Conservation (phyloP, 352 stramenopile species). For the Lagenidium sp. region DNA sequence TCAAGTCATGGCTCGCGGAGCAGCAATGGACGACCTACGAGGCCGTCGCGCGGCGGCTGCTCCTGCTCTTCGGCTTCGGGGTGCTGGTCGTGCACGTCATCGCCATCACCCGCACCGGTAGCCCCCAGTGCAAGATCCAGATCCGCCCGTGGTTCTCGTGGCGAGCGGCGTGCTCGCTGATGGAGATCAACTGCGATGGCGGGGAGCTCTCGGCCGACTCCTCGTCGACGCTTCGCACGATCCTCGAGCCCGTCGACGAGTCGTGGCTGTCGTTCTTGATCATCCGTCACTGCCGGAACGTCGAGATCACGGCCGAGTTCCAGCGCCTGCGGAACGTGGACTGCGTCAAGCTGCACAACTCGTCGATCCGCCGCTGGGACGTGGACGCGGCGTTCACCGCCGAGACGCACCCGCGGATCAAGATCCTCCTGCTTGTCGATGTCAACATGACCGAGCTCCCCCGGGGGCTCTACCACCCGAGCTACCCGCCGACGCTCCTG, state of each 20-base stretch:
- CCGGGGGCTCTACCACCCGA: background rate
- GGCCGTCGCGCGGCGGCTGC: background rate
- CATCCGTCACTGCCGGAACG: conserved; percentile 19
- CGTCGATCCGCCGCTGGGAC: conserved; percentile 17
- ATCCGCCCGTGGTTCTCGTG: conserved; percentile 3
- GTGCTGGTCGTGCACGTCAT: background rate
- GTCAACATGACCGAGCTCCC: background rate
- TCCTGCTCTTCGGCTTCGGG: background rate
- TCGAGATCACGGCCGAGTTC: conserved; percentile 18
- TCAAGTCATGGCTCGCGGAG: no score
- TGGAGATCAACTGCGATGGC: conserved; percentile 2
- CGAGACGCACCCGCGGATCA: conserved; percentile 11
- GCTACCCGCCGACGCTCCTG: background rate
- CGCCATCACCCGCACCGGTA: background rate
- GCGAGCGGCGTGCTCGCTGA: background rate
- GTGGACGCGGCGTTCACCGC: conserved; percentile 14
- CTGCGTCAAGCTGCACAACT: conserved; percentile 32
- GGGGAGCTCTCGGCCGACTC: conserved; percentile 3
- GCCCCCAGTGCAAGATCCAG: background rate
- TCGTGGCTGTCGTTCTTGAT: conserved; percentile 10
- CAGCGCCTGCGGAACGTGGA: conserved; percentile 17
- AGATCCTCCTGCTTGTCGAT: background rate
- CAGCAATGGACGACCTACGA: no score
- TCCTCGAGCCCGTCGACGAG: conserved; percentile 9
- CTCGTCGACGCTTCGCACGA: background rate